A percentile compares a stretch with the other conserved stretches of the same genome.
Evolutionary conservation across 148 eudicot species (phyloP).

Genomic region (Chenopodium suecicum): DNA sequence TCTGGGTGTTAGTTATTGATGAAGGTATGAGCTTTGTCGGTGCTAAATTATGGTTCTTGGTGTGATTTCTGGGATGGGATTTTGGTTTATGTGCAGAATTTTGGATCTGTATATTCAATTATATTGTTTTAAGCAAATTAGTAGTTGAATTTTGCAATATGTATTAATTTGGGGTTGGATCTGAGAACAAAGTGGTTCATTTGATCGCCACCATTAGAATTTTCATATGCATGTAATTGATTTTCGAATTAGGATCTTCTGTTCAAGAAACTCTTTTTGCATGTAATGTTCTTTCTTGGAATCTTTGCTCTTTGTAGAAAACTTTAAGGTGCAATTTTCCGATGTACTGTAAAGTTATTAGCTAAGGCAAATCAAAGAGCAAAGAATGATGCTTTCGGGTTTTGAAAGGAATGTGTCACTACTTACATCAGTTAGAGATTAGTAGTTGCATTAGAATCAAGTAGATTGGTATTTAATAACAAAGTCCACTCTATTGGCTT

Average conservation of each 20-base stretch:
- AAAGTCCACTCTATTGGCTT: background rate
- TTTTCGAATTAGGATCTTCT: background rate
- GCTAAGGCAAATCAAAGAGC: background rate
- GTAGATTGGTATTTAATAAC: background rate
- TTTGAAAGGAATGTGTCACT: background rate
- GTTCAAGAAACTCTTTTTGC: conserved; percentile 20
- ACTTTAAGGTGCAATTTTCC: background rate
- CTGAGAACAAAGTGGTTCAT: background rate
- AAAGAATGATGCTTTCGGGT: conserved; percentile 1
- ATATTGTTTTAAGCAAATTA: background rate
- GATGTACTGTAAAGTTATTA: too few relatives aligned
- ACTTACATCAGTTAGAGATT: background rate
- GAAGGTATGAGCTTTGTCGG: background rate
- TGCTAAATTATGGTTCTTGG: conserved; percentile 2
- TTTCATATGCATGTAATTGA: background rate
- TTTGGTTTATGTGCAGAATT: background rate
- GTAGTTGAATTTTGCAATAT: background rate
- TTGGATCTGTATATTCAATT: conserved; percentile 14
- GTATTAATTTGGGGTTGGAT: conserved; percentile 7
- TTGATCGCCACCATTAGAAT: background rate
- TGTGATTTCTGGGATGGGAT: conserved; percentile 9
- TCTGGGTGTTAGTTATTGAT: background rate
- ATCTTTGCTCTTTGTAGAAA: background rate
- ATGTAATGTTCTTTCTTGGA: conserved; percentile 4
- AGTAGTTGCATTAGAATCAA: background rate